A percentile compares a stretch with the other conserved stretches of the same genome.
Conservation (phyloP, 2,329 filamentous ascomycete genomes). For the Neodidymelliopsis sp. region DNA sequence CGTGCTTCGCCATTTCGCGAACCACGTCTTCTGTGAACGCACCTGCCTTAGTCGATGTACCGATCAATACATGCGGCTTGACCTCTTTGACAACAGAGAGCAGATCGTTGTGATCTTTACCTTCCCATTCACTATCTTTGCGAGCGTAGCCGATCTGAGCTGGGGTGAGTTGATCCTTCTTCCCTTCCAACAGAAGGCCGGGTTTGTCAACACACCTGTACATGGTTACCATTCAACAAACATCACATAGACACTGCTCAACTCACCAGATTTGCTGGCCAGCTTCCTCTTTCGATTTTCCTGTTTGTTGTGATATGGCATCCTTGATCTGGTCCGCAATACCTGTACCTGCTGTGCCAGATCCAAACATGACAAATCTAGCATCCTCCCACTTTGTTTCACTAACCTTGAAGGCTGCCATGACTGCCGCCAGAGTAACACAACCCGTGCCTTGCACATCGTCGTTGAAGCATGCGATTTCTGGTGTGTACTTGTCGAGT, state of each 20-base stretch:
- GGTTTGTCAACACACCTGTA: constrained; percentile 75
- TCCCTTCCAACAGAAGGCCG: constrained; percentile 73
- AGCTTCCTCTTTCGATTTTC: constrained; percentile 75
- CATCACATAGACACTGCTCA: background rate
- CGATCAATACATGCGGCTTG: constrained; percentile 82
- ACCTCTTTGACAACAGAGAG: constrained; percentile 72
- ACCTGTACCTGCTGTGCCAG: constrained; percentile 82
- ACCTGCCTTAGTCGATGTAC: constrained; percentile 79
- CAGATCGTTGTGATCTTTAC: constrained; percentile 64
- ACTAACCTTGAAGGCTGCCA: constrained; percentile 75
- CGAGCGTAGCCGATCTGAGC: constrained; percentile 75
- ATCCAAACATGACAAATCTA: constrained; percentile 78
- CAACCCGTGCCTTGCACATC: constrained; percentile 90
- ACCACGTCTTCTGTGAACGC: constrained; percentile 79
- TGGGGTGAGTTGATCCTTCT: constrained; percentile 66
- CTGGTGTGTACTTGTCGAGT: constrained; percentile 74
- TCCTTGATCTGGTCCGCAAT: constrained; percentile 87
- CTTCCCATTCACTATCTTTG: constrained; percentile 68
- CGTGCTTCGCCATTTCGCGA: constrained; percentile 76
- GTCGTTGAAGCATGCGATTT: constrained; percentile 88
- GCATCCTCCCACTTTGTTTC: constrained; percentile 72
- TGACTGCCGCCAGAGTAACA: constrained; percentile 83
- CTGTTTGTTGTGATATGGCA: constrained; percentile 74
- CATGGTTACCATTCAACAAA: background rate
- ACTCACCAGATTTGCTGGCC: constrained; percentile 75